Conservation (phyloP, 225 moss, liverwort and hornwort genomes). For the Rhytidiadelphus loreus region DNA sequence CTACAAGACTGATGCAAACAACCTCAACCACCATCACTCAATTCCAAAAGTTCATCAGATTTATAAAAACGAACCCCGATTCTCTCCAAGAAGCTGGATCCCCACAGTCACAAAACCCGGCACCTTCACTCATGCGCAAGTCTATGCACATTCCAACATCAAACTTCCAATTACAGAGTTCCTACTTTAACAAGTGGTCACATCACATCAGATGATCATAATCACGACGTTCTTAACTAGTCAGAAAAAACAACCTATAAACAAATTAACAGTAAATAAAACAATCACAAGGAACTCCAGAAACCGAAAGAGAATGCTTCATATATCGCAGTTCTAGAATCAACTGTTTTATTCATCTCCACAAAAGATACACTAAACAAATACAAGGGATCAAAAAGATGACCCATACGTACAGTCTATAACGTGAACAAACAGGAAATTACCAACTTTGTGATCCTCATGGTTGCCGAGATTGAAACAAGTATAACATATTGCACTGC, state of each 20-base stretch:
- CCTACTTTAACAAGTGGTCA: background rate
- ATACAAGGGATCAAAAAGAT: background rate
- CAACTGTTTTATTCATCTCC: background rate
- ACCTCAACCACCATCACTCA: background rate
- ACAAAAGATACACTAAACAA: background rate
- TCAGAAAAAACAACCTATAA: background rate
- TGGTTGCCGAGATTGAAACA: background rate
- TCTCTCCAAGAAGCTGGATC: background rate
- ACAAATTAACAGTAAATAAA: background rate
- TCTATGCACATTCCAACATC: background rate
- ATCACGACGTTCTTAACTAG: background rate
- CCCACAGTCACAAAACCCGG: background rate
- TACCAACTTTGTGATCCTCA: background rate
- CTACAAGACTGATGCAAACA: background rate
- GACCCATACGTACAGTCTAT: too few relatives aligned
- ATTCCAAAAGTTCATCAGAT: background rate
- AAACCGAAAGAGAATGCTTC: background rate
- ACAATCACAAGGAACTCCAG: background rate
- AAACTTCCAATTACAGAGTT: background rate
- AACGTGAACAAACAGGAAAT: background rate
- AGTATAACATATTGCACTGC: background rate
- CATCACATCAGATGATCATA: background rate
- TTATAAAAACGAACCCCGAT: background rate
- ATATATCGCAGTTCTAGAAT: background rate
- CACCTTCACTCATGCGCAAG: accelerated